Base-by-base conservation (phyloP, 345 rosid species). In the Gossypium australe region DNA sequence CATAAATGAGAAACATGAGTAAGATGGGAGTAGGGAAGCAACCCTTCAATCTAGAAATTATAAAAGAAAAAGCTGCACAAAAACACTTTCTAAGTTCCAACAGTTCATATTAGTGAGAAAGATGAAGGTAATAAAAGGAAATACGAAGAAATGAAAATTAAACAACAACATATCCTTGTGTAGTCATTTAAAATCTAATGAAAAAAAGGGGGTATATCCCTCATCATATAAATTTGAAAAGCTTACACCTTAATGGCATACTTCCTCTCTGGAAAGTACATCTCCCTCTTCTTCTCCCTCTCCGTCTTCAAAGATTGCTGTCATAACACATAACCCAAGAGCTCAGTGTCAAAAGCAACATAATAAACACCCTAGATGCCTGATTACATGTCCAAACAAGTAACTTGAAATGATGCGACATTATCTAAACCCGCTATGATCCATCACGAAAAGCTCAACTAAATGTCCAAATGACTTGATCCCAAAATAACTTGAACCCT, bases 201-300 rank as follows among this genome's bases (percentile, higher is more conserved):
- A 34, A 5, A 6, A 4, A 34, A 34, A 5, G 5, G 41, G 41
- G 41, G 41, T 1, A 34, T 20, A 53, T 56, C 29, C 68, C 9
- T 48, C 55, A 47, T 22, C 24, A n/a, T 38, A 45, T 43, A 43
- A 65, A 62, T 41, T 44, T 24, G 24, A 9, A 34, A 34, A 16
- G 41, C 64, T 73, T 84, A 84, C 27, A 80, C 85, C 83, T 84
- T 86, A 49, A 84, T 78, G 67, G 87, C 87, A 72, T 87, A 88
- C 83, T 88, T 90, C 82, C 95, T 86, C 82, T 83, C 12, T 1
- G 95, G 93, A 69, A 83, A 90, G 81, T 90, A 88, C 84, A 88
- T 85, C 78, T 87, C 92, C 44, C 78, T 83, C 87, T 87, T 88
- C 87, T 83, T 88, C 80, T 90, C 91, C 1, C 91, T 84, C 77